Evolutionary conservation across 2,329 filamentous ascomycete species (phyloP).

Genomic region (Onygenales sp.): DNA sequence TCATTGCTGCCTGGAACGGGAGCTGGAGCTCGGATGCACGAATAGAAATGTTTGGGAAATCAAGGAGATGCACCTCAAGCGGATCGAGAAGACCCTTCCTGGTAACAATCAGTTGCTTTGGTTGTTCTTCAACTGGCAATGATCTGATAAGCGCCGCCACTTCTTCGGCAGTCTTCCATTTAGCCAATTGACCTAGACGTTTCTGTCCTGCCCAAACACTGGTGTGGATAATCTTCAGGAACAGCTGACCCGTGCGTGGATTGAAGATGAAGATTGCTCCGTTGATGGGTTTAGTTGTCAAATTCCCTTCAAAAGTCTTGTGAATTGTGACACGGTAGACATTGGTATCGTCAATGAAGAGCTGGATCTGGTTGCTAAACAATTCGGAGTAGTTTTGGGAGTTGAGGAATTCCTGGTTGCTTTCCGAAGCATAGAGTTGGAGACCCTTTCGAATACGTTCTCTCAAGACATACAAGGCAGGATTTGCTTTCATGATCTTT

Average conservation of each 20-base stretch:
- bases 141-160: slow-evolving; percentile 94
- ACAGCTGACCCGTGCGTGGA: slow-evolving; percentile 91
- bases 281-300: slow-evolving; percentile 99
- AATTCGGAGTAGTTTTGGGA: slow-evolving; percentile 98
- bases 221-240: slow-evolving; percentile 98
- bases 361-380: slow-evolving; percentile 97
- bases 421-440: slow-evolving; percentile 95
- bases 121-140: slow-evolving; percentile 92
- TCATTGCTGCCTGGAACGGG: slow-evolving; percentile 99
- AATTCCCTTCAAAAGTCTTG: slow-evolving; percentile 97
- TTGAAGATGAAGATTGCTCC: slow-evolving; percentile 99
- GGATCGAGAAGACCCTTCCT: slow-evolving; percentile 95
- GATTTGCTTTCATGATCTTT: slow-evolving; percentile 99
- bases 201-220: slow-evolving; percentile 99
- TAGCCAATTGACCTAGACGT: slow-evolving; percentile 93
- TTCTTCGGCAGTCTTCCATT: slow-evolving; percentile 99
- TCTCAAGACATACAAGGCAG: slow-evolving; percentile 86
- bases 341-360: slow-evolving; percentile 98
- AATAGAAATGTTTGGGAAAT: slow-evolving; percentile 99
- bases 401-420: slow-evolving; percentile 98
- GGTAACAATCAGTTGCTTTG: slow-evolving; percentile 96
- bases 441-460: slow-evolving; percentile 98
- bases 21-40: slow-evolving; percentile 92
- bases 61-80: slow-evolving; percentile 89
- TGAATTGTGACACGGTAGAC: slow-evolving; percentile 99